phyloP scores from a whole-genome alignment of 331 rosid genomes.

The Dryas integrifolia region DNA sequence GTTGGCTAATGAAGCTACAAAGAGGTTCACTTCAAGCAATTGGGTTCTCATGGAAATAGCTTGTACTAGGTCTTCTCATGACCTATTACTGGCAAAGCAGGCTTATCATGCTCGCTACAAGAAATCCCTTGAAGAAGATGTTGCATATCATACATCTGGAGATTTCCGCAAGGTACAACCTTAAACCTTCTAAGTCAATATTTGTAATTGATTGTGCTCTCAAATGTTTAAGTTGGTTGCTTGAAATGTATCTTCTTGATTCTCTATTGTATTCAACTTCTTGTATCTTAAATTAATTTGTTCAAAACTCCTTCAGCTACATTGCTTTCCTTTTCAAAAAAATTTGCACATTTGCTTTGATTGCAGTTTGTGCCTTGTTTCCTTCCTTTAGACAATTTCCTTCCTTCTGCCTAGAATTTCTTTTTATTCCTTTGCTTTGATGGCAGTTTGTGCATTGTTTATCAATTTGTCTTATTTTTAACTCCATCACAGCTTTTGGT shows the following conservation, averaged over 20 bases:
- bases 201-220: neutral
- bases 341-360: too few relatives aligned
- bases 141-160: constrained; percentile 54
- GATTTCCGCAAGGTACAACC: constrained; percentile 54
- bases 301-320: neutral
- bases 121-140: constrained; percentile 61
- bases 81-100: constrained; percentile 40
- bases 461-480: neutral
- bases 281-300: neutral
- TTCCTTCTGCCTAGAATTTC: neutral
- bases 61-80: constrained; percentile 42
- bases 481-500: constrained; percentile 35
- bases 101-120: constrained; percentile 53
- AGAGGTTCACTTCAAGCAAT: constrained; percentile 38
- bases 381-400: neutral
- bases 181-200: neutral
- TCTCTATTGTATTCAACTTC: neutral
- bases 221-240: neutral
- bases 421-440: neutral
- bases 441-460: neutral
- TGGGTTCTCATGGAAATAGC: constrained; percentile 51
- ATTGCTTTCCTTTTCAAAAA: neutral
- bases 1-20: constrained; percentile 48
- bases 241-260: neutral
- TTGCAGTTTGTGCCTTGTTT: too few relatives aligned